phyloP scores from a whole-genome alignment of 768 basidiomycete species.

The Dioszegia crocea region DNA sequence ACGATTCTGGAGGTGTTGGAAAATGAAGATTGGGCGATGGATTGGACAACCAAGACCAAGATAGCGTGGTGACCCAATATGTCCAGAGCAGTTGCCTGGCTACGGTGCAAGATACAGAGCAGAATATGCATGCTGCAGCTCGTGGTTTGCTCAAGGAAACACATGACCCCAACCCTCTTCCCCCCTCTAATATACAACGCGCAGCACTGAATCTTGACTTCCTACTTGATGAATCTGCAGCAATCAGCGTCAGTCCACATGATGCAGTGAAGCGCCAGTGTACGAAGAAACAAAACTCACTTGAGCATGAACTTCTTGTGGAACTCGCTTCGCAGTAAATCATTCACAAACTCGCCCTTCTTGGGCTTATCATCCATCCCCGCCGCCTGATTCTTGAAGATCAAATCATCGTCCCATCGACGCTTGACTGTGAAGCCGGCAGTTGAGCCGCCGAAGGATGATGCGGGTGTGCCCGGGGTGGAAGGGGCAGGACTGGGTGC shows the following conservation, averaged over 20 bases:
- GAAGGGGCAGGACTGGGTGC: constrained; percentile 48
- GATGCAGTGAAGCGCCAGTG: too few relatives aligned
- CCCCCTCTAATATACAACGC: neutral
- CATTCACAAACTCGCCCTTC: constrained; percentile 83
- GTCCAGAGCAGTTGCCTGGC: too few relatives aligned
- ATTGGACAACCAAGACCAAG: too few relatives aligned
- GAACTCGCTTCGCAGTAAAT: constrained; percentile 67
- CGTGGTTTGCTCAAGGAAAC: too few relatives aligned
- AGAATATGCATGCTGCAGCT: too few relatives aligned
- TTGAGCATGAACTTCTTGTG: constrained; percentile 48
- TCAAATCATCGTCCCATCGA: constrained; percentile 94
- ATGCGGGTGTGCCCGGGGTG: constrained; percentile 21
- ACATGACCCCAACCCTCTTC: too few relatives aligned
- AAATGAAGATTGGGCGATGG: neutral
- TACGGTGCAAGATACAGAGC: too few relatives aligned
- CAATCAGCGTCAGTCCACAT: neutral
- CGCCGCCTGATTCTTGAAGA: constrained; percentile 97
- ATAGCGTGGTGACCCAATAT: too few relatives aligned
- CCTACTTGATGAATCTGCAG: constrained; percentile 9
- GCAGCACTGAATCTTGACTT: neutral
- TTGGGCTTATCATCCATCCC: constrained; percentile 59
- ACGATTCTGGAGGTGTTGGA: neutral
- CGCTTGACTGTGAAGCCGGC: constrained; percentile 87
- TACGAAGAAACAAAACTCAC: constrained; percentile 22
- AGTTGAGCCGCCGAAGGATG: constrained; percentile 57